Evolutionary conservation across 2,329 filamentous ascomycete species (phyloP).

Genomic region (Aspergillus latus): DNA sequence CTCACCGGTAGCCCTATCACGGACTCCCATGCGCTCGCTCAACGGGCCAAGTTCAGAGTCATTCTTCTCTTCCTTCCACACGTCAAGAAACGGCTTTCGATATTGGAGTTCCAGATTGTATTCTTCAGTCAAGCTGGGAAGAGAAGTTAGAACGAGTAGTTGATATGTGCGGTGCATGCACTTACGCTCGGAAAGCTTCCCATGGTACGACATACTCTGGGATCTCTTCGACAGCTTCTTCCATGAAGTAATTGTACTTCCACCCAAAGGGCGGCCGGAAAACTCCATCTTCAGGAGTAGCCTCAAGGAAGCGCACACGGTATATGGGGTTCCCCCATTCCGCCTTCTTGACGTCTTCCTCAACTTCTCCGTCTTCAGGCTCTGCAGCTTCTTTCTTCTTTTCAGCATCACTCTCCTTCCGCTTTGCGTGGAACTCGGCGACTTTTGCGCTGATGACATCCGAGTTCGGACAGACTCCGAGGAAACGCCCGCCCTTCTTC

Average conservation of each 20-base stretch:
- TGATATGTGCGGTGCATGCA: not conserved
- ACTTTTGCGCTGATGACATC: constrained; percentile 82
- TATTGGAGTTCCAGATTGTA: constrained; percentile 97
- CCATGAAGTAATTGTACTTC: constrained; percentile 96
- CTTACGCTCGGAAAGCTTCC: constrained; percentile 85
- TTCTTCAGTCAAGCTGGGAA: constrained; percentile 72
- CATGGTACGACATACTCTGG: constrained; percentile 98
- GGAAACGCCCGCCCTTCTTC: constrained; percentile 91
- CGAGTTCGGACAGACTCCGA: constrained; percentile 96
- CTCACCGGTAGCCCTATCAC: constrained; percentile 64
- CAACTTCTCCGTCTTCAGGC: constrained; percentile 49
- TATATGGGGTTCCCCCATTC: constrained; percentile 96
- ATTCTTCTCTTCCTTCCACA: constrained; percentile 90
- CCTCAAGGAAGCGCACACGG: constrained; percentile 79
- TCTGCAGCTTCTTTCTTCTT: constrained; percentile 40
- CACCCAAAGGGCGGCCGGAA: constrained; percentile 95
- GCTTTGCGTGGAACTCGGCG: constrained; percentile 68
- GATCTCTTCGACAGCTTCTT: constrained; percentile 93
- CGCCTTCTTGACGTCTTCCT: constrained; percentile 62
- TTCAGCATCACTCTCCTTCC: constrained; percentile 45
- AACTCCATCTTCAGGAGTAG: constrained; percentile 79
- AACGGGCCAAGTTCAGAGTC: constrained; percentile 76
- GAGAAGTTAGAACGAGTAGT: not conserved
- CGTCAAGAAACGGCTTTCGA: constrained; percentile 82
- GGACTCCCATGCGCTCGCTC: constrained; percentile 94